A percentile compares a stretch with the other conserved stretches of the same genome.
phyloP scores from a whole-genome alignment of 208 protist species.

The Trypanosomatidae sp. region DNA sequence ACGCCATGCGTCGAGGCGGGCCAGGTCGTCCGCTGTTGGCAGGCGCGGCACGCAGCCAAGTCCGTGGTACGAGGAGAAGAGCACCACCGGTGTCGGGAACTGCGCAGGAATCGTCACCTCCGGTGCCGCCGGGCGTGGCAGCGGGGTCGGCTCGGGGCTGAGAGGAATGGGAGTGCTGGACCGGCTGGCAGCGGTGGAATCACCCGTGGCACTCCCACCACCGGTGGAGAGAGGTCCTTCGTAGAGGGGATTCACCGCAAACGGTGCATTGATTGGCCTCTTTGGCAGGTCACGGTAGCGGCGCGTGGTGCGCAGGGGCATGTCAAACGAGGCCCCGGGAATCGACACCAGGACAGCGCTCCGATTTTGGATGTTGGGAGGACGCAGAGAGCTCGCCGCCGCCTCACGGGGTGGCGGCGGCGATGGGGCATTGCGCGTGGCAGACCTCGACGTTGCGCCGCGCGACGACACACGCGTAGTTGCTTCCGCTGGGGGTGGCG shows the following conservation, averaged over 20 bases:
- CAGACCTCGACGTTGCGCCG: background rate
- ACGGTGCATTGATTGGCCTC: constrained; percentile 44
- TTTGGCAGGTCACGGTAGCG: constrained; percentile 42
- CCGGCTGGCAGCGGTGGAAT: no score
- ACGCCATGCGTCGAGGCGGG: constrained; percentile 13
- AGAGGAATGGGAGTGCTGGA: background rate
- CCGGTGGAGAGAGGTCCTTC: no score
- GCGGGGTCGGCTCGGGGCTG: no score
- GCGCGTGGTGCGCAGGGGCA: constrained; percentile 11
- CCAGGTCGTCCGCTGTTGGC: constrained; percentile 27
- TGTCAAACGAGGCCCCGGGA: constrained; percentile 22
- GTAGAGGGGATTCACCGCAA: constrained; percentile 53
- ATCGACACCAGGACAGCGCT: constrained; percentile 21
- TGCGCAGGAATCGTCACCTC: constrained; percentile 33
- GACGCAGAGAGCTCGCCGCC: background rate
- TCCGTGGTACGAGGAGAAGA: constrained; percentile 55
- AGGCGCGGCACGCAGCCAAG: constrained; percentile 53
- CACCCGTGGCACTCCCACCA: no score
- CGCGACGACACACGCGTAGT: background rate
- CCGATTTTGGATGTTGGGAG: constrained; percentile 10
- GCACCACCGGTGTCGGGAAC: constrained; percentile 53
- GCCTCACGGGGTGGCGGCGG: constrained; percentile 1
- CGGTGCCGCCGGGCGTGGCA: no score
- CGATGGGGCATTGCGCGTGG: background rate
- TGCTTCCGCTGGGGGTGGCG: background rate